phyloP scores from a whole-genome alignment of 1,139 yeast species.

The Pichia sp. region DNA sequence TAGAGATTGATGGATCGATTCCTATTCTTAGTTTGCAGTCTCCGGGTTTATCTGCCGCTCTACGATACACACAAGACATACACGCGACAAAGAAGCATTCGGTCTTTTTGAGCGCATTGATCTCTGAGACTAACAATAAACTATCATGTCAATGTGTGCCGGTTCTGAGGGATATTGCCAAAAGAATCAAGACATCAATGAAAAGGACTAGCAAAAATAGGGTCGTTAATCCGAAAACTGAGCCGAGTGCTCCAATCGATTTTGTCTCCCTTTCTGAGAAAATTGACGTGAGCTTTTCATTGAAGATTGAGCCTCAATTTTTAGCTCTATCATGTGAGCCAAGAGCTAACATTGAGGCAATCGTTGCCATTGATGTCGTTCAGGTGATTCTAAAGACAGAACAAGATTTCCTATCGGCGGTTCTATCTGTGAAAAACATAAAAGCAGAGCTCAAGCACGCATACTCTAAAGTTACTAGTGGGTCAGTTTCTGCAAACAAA shows the following conservation, averaged over 20 bases:
- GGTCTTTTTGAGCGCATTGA: slow-evolving; percentile 46
- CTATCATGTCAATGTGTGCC: slow-evolving; percentile 75
- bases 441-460: slow-evolving; percentile 79
- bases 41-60: slow-evolving; percentile 63
- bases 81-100: slow-evolving; percentile 34
- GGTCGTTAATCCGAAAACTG: neutral
- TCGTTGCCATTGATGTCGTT: slow-evolving; percentile 64
- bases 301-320: slow-evolving; percentile 65
- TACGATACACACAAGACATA: slow-evolving; percentile 32
- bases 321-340: slow-evolving; percentile 86
- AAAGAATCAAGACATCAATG: slow-evolving; percentile 32
- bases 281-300: slow-evolving; percentile 55
- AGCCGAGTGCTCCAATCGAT: slow-evolving; percentile 8
- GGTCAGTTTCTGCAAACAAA: slow-evolving; percentile 53
- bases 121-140: slow-evolving; percentile 68
- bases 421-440: slow-evolving; percentile 43
- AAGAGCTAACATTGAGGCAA: slow-evolving; percentile 84
- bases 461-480: slow-evolving; percentile 85
- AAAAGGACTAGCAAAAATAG: slow-evolving; percentile 6
- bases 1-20: slow-evolving; percentile 34
- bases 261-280: slow-evolving; percentile 22
- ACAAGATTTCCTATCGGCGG: slow-evolving; percentile 35
- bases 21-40: slow-evolving; percentile 59
- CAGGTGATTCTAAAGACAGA: slow-evolving; percentile 52
- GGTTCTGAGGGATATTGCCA: slow-evolving; percentile 52